Conservation (phyloP, 2,329 filamentous ascomycete genomes). For the Fusarium sp. region DNA sequence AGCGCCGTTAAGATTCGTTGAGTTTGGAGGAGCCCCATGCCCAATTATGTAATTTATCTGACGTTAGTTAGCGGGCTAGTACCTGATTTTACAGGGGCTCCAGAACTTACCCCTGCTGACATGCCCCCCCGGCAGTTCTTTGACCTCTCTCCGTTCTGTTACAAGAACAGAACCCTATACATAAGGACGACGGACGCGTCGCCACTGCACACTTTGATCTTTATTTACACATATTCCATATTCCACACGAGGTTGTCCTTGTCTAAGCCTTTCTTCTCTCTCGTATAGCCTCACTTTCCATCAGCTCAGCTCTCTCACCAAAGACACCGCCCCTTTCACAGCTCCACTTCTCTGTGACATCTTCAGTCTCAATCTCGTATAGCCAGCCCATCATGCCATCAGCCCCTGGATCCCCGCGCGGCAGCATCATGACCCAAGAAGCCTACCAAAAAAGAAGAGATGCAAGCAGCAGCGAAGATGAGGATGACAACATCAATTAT, state of each 20-base stretch:
- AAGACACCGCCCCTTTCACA: not conserved
- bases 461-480: constrained; percentile 13
- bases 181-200: constrained; percentile 19
- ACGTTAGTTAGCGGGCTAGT: constrained; percentile 27
- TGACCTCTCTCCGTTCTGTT: constrained; percentile 1
- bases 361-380: constrained; percentile 1
- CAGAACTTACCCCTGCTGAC: not conserved
- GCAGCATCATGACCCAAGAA: constrained; percentile 36
- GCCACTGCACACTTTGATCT: not conserved
- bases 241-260: not conserved
- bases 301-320: not conserved
- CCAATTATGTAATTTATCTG: constrained; percentile 16
- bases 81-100: constrained; percentile 24
- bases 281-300: not conserved
- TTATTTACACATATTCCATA: not conserved
- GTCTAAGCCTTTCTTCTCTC: not conserved
- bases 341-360: not conserved
- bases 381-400: constrained; percentile 16
- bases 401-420: constrained; percentile 22
- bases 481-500: constrained; percentile 30
- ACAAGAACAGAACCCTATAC: constrained; percentile 13
- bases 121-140: constrained; percentile 17
- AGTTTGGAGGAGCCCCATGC: not conserved
- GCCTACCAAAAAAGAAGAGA: constrained; percentile 24
- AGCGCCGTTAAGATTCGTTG: not conserved